Base-by-base conservation (phyloP, 139 green algal genomes). In the Nannochloris sp. region DNA sequence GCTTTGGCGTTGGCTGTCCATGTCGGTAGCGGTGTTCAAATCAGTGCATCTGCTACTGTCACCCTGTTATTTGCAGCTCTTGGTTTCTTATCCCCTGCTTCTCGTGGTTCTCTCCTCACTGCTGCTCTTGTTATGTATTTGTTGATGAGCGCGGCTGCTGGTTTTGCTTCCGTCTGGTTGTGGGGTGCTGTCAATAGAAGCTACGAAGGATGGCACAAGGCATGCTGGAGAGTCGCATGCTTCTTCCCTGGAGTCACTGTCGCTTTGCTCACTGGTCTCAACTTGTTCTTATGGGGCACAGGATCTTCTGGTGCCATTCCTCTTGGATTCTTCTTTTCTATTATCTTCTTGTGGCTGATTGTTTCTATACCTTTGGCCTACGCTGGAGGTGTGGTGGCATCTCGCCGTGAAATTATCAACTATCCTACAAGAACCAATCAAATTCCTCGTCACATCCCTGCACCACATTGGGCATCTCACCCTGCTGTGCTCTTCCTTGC, bases 371-470 rank as follows among this genome's bases (percentile, higher is more conserved):
- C 66, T 6, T 55, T 75, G 33, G 71, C 72, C 55, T 74, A 71
- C 61, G 25, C 42, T 9, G 79, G 76, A 47, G 79, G 79, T 55
- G 63, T 75, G 33, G 29, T 82, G 27, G 79, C 79, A 5, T 47
- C 79, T 23, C 75, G 70, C 46, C 74, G 78, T 56, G 64, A 78
- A 63, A 74, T 85, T 32, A 39, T 36, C 44, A 51, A 85, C 34
- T 91, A 88, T 74, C 81, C 79, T 0, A 81, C 83, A 15, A 64
- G 81, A 35, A 88, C 84, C 31, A 97, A 96, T 81, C 90, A 97
- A 86, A 98, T 98, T 59, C 92, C 92, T n/a, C 89, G 92, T 48
- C 90, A 97, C 80, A 82, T 97, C 9, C 91, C 85, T 2, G 72
- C 84, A 0, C 74, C 85, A n/a, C 67, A 89, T 54, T 84, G 76